These are phyloP conservation scores for Diaporthe vexans DNA, from an alignment of 2,329 filamentous ascomycete species.

Conservation along the genomic window DNA sequence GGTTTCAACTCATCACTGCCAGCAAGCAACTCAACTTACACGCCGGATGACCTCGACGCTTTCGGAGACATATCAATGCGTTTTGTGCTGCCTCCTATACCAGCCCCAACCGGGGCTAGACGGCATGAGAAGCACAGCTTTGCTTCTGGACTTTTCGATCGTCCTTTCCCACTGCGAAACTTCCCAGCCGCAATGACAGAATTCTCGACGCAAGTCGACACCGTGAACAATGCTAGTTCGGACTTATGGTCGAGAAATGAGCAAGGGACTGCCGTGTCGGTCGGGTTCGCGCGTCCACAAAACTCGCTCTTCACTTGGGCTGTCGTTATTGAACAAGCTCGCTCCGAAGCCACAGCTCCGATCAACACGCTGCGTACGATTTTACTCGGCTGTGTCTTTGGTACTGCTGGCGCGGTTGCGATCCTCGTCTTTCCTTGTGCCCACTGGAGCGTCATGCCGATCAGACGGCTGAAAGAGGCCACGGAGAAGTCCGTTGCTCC, in stretches of 20 bases:
- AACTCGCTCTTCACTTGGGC: constrained; percentile 84
- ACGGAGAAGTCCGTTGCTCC: constrained; percentile 81
- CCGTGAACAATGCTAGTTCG: constrained; percentile 77
- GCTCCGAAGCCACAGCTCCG: constrained; percentile 80
- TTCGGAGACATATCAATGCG: constrained; percentile 64
- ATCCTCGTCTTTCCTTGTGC: constrained; percentile 83
- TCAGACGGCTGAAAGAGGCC: constrained; percentile 80
- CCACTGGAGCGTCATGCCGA: constrained; percentile 85
- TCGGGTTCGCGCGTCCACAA: constrained; percentile 82
- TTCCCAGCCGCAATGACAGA: constrained; percentile 76
- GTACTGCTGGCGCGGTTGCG: constrained; percentile 80
- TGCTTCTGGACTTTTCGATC: constrained; percentile 57
- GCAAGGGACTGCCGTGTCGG: constrained; percentile 76
- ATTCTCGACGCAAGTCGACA: constrained; percentile 65
- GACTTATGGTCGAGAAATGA: constrained; percentile 81
- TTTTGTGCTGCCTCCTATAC: constrained; percentile 72
- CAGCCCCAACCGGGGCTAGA: constrained; percentile 55
- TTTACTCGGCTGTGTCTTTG: constrained; percentile 87
- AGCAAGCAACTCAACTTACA: constrained; percentile 62
- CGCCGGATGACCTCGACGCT: constrained; percentile 51
- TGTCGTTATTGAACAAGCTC: constrained; percentile 82
- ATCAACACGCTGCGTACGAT: constrained; percentile 84
- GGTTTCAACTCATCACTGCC: constrained; percentile 64
- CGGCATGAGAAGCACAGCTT: constrained; percentile 64
- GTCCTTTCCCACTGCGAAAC: constrained; percentile 69